Percentiles rank a stretch among this genome's conserved stretches.
Conservation (phyloP, 2,329 filamentous ascomycete genomes). For the Myriosclerotinia duriaeana region DNA sequence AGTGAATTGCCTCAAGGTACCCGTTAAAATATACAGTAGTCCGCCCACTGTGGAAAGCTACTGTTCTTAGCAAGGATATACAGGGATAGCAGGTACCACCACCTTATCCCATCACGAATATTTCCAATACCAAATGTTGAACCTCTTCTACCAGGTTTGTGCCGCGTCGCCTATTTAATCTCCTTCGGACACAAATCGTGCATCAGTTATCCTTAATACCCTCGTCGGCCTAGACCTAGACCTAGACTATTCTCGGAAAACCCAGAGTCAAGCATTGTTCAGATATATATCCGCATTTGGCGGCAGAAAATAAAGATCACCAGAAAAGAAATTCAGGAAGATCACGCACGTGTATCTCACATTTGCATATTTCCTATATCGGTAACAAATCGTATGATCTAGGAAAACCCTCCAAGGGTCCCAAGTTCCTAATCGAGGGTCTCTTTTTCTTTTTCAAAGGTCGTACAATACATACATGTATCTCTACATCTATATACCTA, state of each 20-base stretch:
- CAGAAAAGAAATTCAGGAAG: constrained; percentile 15
- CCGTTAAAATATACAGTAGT: not conserved
- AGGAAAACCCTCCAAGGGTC: not conserved
- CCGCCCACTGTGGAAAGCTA: constrained; percentile 5
- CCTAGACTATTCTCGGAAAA: constrained; percentile 15
- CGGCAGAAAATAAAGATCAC: constrained; percentile 21
- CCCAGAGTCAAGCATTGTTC: constrained; percentile 17
- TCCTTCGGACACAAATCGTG: constrained; percentile 23
- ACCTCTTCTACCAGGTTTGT: constrained; percentile 19
- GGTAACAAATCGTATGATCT: constrained; percentile 1
- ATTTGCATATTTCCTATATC: constrained; percentile 1
- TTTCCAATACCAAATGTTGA: constrained; percentile 20
- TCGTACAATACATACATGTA: not conserved
- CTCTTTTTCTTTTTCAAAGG: not conserved
- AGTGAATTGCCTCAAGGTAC: constrained; percentile 19
- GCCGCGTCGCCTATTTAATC: constrained; percentile 24
- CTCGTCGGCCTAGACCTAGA: constrained; percentile 22
- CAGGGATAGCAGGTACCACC: constrained; percentile 25
- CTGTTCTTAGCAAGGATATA: constrained; percentile 19
- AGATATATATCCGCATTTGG: constrained; percentile 20
- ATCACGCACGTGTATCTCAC: constrained; percentile 8
- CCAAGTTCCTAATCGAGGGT: not conserved
- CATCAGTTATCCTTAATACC: constrained; percentile 16
- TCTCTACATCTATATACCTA: constrained; percentile 1
- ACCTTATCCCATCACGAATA: constrained; percentile 18